Evolutionary conservation across 371 early-diverging fungal species (phyloP).

Genomic region (Apophysomyces variabilis): DNA sequence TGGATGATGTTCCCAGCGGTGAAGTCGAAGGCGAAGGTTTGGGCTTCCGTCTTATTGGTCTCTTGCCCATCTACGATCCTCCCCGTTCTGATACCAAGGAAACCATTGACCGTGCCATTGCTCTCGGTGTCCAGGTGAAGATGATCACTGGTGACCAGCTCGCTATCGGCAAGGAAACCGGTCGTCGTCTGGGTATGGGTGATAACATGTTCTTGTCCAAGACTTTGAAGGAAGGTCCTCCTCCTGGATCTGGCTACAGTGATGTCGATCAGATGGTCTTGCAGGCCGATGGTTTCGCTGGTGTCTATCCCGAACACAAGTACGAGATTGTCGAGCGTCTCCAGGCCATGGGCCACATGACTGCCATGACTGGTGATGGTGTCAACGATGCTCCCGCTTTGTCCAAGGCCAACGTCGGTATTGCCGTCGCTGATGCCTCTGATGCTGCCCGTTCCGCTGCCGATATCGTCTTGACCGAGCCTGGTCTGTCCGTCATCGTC

Average conservation of each 20-base stretch:
- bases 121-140: conserved; percentile 85
- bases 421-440: conserved; percentile 77
- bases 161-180: conserved; percentile 84
- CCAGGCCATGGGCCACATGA: conserved; percentile 75
- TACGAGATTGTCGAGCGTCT: conserved; percentile 87
- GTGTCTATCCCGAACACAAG: conserved; percentile 91
- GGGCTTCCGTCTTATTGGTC: conserved; percentile 65
- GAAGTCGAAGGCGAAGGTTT: conserved; percentile 58
- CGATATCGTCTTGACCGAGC: conserved; percentile 72
- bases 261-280: conserved; percentile 77
- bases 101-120: conserved; percentile 79
- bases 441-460: conserved; percentile 75
- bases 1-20: conserved; percentile 58
- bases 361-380: conserved; percentile 93
- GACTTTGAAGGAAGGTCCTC: conserved; percentile 71
- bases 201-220: conserved; percentile 68
- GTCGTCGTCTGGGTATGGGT: conserved; percentile 70
- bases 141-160: conserved; percentile 94
- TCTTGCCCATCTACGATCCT: conserved; percentile 86
- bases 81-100: conserved; percentile 78
- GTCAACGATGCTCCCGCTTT: conserved; percentile 95
- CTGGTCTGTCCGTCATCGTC: conserved; percentile 71
- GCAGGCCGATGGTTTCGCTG: conserved; percentile 81
- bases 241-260: conserved; percentile 66
- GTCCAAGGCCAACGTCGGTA: conserved; percentile 76